These are phyloP conservation scores for Jatropha multifida DNA, from an alignment of 441 rosid species.

Conservation along the genomic window DNA sequence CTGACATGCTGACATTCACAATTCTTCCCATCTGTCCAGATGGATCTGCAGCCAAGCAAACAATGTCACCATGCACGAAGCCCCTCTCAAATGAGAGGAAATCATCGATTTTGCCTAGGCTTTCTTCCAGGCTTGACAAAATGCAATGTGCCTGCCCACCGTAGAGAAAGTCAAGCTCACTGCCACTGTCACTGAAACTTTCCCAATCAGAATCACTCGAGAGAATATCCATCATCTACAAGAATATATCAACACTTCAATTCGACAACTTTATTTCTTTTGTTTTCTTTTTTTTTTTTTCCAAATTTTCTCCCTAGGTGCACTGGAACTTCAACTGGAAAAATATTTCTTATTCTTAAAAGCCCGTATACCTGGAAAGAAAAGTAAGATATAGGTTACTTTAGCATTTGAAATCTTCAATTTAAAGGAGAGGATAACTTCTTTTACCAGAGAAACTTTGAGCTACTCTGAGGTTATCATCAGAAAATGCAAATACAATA, in stretches of 20 bases:
- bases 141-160: conserved; percentile 64
- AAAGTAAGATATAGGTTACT: neutral
- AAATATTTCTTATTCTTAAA: neutral
- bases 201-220: conserved; percentile 88
- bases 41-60: conserved; percentile 56
- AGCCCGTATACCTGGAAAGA: neutral
- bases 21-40: conserved; percentile 88
- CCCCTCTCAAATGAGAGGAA: conserved; percentile 84
- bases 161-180: conserved; percentile 53
- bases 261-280: conserved; percentile 5
- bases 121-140: conserved; percentile 77
- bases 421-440: neutral
- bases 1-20: conserved; percentile 48
- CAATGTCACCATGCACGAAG: conserved; percentile 66
- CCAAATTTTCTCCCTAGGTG: no score
- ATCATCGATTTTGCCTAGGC: conserved; percentile 77
- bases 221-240: conserved; percentile 60
- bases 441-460: neutral
- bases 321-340: conserved; percentile 10
- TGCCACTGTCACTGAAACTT: conserved; percentile 67
- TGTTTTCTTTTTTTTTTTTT: no score
- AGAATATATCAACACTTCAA: conserved; percentile 20
- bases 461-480: neutral
- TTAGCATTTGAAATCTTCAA: neutral
- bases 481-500: neutral